Percentiles rank a stretch among this genome's conserved stretches.
These are phyloP conservation scores for Cyclotella choctawhatcheeana DNA, from an alignment of 108 stramenopile species.

Conservation along the genomic window DNA sequence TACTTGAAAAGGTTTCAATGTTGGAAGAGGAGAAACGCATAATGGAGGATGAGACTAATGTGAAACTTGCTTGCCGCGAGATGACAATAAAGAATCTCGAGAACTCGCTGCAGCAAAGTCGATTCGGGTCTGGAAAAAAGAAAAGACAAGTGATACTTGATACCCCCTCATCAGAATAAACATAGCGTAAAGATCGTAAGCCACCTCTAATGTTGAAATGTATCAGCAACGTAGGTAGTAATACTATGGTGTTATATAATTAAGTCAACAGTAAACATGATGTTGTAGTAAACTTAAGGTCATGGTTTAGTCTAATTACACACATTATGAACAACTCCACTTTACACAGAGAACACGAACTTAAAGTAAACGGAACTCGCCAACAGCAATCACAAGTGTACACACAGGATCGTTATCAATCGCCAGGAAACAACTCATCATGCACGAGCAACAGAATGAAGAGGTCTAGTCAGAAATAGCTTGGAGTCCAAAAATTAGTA, in stretches of 20 bases:
- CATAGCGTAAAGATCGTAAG: neutral
- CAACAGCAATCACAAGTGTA: neutral
- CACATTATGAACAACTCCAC: neutral
- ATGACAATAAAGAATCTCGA: slow-evolving; percentile 48
- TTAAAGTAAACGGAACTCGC: neutral
- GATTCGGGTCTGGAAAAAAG: slow-evolving; percentile 6
- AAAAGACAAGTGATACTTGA: neutral
- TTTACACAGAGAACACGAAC: neutral
- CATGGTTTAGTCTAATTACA: neutral
- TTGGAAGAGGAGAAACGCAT: slow-evolving; percentile 46
- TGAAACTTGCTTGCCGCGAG: slow-evolving; percentile 39
- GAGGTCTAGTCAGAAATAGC: neutral
- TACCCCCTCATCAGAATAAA: neutral
- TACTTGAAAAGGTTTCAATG: slow-evolving; percentile 26
- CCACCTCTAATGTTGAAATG: neutral
- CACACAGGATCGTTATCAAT: neutral
- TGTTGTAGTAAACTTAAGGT: neutral
- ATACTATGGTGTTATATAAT: too few relatives aligned
- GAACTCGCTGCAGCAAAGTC: slow-evolving; percentile 26
- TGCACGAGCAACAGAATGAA: neutral
- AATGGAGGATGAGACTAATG: slow-evolving; percentile 41
- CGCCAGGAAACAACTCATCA: neutral
- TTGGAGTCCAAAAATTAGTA: neutral
- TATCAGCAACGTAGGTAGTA: neutral
- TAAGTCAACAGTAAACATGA: neutral